phyloP scores from a whole-genome alignment of 768 basidiomycete genomes.

The Pisolithus orientalis region DNA sequence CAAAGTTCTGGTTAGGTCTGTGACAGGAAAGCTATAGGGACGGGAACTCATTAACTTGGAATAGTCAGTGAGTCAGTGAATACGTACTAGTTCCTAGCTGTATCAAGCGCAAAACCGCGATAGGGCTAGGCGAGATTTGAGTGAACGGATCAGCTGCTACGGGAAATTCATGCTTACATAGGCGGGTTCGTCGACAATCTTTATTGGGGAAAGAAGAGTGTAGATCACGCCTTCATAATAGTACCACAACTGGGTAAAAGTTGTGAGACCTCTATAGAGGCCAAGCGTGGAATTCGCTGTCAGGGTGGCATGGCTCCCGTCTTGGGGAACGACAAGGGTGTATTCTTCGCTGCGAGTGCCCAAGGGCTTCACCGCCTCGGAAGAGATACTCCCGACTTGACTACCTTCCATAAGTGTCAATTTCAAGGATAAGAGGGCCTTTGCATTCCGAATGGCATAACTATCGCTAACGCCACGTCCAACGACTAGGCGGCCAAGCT shows the following conservation, averaged over 20 bases:
- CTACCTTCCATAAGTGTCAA: slow-evolving; percentile 19
- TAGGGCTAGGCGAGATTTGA: slow-evolving; percentile 20
- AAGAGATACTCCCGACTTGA: slow-evolving; percentile 22
- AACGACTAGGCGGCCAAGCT: slow-evolving; percentile 34
- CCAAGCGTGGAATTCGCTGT: slow-evolving; percentile 44
- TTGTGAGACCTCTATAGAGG: slow-evolving; percentile 46
- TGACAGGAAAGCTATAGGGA: slow-evolving; percentile 29
- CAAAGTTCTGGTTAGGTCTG: slow-evolving; percentile 37
- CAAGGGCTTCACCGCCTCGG: slow-evolving; percentile 30
- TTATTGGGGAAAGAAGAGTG: slow-evolving; percentile 33
- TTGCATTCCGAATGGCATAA: slow-evolving; percentile 19
- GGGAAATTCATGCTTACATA: slow-evolving; percentile 30
- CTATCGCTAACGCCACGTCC: slow-evolving; percentile 32
- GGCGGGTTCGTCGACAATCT: slow-evolving; percentile 40
- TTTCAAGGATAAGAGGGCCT: slow-evolving; percentile 18
- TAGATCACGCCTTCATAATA: slow-evolving; percentile 29
- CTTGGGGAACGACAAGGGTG: slow-evolving; percentile 30
- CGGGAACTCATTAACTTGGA: background rate
- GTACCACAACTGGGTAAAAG: slow-evolving; percentile 52
- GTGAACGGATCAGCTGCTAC: background rate
- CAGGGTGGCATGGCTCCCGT: slow-evolving; percentile 32
- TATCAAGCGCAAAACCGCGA: slow-evolving; percentile 42
- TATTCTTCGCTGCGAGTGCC: slow-evolving; percentile 42
- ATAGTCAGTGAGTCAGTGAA: background rate
- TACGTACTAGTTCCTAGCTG: slow-evolving; percentile 37